A percentile compares a stretch with the other conserved stretches of the same genome.
Conservation (phyloP, 352 stramenopile genomes). For the Pythium chondricola region DNA sequence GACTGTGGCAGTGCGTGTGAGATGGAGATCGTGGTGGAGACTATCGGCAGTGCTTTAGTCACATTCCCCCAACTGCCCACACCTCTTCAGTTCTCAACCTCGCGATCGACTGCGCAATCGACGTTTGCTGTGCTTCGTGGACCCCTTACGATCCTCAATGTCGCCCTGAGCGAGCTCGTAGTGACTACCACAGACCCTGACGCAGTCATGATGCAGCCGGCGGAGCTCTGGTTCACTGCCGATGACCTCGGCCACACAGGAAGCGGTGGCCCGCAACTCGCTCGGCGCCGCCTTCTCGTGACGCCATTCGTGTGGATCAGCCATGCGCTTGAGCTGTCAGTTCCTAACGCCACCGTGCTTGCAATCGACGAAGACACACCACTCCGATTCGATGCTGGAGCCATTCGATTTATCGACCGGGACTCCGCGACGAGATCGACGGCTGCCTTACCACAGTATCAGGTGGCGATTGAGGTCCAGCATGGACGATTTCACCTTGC, state of each 20-base stretch:
- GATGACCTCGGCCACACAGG: slow-evolving; percentile 53
- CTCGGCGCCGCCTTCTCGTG: slow-evolving; percentile 24
- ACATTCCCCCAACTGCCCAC: slow-evolving; percentile 20
- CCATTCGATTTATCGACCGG: slow-evolving; percentile 11
- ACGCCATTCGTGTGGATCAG: slow-evolving; percentile 24
- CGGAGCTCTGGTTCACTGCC: slow-evolving; percentile 42
- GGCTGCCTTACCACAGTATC: slow-evolving; percentile 3
- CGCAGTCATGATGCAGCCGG: slow-evolving; percentile 12
- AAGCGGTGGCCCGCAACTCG: slow-evolving; percentile 39
- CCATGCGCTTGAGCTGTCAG: slow-evolving; percentile 19
- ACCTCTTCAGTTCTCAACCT: slow-evolving; percentile 1
- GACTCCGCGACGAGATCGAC: slow-evolving; percentile 4
- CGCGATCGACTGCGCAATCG: background rate
- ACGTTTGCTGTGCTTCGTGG: slow-evolving; percentile 33
- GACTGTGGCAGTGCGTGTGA: slow-evolving; percentile 28
- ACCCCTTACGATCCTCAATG: slow-evolving; percentile 31
- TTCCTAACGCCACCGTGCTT: slow-evolving; percentile 18
- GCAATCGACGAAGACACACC: slow-evolving; percentile 32
- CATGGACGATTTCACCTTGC: slow-evolving; percentile 11
- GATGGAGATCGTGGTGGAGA: slow-evolving; percentile 56
- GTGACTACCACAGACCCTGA: slow-evolving; percentile 30
- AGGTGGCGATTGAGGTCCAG: slow-evolving; percentile 2
- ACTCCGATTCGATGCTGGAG: slow-evolving; percentile 23
- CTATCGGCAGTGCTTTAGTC: slow-evolving; percentile 16
- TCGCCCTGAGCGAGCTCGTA: slow-evolving; percentile 32